Conservation (phyloP, 768 basidiomycete genomes). For the Trichaptum fuscoviolaceum region DNA sequence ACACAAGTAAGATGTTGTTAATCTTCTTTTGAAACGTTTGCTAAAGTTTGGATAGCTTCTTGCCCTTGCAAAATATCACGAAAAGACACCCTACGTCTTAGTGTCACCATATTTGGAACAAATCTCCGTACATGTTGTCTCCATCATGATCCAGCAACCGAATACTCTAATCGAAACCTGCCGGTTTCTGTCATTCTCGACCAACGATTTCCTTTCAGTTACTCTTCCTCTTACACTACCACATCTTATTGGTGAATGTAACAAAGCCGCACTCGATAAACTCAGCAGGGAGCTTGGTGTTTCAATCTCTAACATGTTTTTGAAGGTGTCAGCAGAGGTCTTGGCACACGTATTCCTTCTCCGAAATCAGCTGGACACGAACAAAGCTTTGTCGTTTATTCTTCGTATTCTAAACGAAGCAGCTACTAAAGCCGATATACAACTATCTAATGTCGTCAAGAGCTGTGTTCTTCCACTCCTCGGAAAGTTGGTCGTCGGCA, state of each 20-base stretch:
- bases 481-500: slow-evolving; percentile 65
- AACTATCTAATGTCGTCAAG: slow-evolving; percentile 44
- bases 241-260: slow-evolving; percentile 56
- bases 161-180: slow-evolving; percentile 58
- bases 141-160: slow-evolving; percentile 53
- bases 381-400: slow-evolving; percentile 58
- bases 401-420: slow-evolving; percentile 49
- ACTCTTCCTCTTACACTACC: slow-evolving; percentile 67
- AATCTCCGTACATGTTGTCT: slow-evolving; percentile 61
- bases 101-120: slow-evolving; percentile 64
- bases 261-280: slow-evolving; percentile 51
- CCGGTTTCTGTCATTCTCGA: slow-evolving; percentile 55
- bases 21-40: neutral
- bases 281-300: slow-evolving; percentile 50
- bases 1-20: slow-evolving; percentile 45
- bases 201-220: slow-evolving; percentile 55
- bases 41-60: slow-evolving; percentile 41
- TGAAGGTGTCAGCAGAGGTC: slow-evolving; percentile 53
- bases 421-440: slow-evolving; percentile 39
- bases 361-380: slow-evolving; percentile 47
- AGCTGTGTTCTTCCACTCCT: slow-evolving; percentile 67
- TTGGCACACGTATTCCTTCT: slow-evolving; percentile 65
- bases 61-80: slow-evolving; percentile 48
- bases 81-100: slow-evolving; percentile 60
- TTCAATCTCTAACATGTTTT: slow-evolving; percentile 43